Evolutionary conservation across 331 rosid genomes (phyloP), one percentile per base, ranked within the genome.

Genomic region (Stylosanthes scabra): DNA sequence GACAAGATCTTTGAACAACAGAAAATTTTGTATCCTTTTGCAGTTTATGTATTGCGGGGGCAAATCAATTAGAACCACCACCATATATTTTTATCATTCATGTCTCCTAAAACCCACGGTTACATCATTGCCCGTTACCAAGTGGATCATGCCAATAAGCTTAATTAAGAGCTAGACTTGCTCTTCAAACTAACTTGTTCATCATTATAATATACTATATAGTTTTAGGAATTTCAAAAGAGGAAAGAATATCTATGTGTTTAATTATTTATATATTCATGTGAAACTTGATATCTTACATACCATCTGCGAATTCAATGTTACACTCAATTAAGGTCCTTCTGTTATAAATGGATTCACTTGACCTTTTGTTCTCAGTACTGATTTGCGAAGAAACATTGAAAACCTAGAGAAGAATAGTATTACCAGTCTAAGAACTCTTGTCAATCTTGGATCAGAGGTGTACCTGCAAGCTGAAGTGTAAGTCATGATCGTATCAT

Each of bases 1-100:
- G 97, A 94, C 89, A 87, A 87, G 79, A 93, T 94, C 74, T 91
- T 94, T 77, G 99, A 91, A 66, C 97, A 91, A 73, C 97, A 91
- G 63, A 91, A 90, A 76, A 70, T 60, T 73, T 88, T 94, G 97
- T 91, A 94, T 91, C 93, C 96, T 93, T 82, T 91, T 80, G 74
- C 46, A 13, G 15, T 78, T 41, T 34, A 13, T 72, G 46, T 44
- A 44, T 78, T 12, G 13, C 3, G 11, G 47, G 5, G 34, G 25
- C 5, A 28, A 16, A 71, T 71, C 42, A 68, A 37, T 55, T 62
- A 4, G 15, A 41, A 45, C 41, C 28, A 6, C n/a, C 9, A 9
- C 27, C 1, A 25, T 59, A 27, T 46, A 45, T 69, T 34, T 72
- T 31, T 59, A 8, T 57, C 70, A 27, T 65, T 34, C 45, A 37